A percentile compares a stretch with the other conserved stretches of the same genome.
Conservation (phyloP, 805 yeast genomes). For the Candida maesae region DNA sequence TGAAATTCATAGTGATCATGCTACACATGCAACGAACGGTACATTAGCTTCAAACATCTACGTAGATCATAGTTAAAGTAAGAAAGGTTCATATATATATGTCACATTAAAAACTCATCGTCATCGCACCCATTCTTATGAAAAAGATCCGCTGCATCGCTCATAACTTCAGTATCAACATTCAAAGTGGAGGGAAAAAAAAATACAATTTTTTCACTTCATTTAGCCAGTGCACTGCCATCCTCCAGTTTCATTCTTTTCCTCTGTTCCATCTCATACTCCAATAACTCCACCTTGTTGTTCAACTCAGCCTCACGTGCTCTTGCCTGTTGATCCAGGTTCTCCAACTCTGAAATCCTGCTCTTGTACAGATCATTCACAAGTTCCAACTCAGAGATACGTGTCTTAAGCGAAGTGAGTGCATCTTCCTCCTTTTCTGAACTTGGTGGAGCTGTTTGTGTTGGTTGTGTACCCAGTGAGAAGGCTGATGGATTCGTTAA, state of each 20-base stretch:
- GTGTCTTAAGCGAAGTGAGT: slow-evolving; percentile 48
- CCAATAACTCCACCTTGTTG: slow-evolving; percentile 13
- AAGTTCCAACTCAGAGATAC: slow-evolving; percentile 83
- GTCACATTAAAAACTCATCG: not conserved
- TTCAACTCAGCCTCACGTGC: slow-evolving; percentile 14
- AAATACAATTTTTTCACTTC: too few relatives aligned
- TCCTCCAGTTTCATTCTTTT: slow-evolving; percentile 22
- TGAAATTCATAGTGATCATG: too few relatives aligned
- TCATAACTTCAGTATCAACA: not conserved
- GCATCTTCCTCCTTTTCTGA: slow-evolving; percentile 31
- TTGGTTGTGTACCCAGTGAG: slow-evolving; percentile 11
- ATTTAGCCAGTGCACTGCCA: slow-evolving; percentile 6
- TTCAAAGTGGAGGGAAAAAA: too few relatives aligned
- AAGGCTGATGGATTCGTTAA: slow-evolving; percentile 27
- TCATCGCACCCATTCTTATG: too few relatives aligned
- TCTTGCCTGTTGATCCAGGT: slow-evolving; percentile 13
- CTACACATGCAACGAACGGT: too few relatives aligned
- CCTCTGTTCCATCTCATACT: slow-evolving; percentile 12
- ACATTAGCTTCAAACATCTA: too few relatives aligned
- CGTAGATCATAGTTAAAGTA: too few relatives aligned
- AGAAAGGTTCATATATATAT: too few relatives aligned
- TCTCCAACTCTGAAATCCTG: slow-evolving; percentile 76
- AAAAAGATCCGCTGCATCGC: too few relatives aligned
- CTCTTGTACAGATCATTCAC: slow-evolving; percentile 86
- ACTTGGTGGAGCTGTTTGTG: slow-evolving; percentile 1